These are phyloP conservation scores for grape (Vitis vinifera) DNA, from an alignment of 164 flowering plant genomes.

Conservation along the genomic window DNA sequence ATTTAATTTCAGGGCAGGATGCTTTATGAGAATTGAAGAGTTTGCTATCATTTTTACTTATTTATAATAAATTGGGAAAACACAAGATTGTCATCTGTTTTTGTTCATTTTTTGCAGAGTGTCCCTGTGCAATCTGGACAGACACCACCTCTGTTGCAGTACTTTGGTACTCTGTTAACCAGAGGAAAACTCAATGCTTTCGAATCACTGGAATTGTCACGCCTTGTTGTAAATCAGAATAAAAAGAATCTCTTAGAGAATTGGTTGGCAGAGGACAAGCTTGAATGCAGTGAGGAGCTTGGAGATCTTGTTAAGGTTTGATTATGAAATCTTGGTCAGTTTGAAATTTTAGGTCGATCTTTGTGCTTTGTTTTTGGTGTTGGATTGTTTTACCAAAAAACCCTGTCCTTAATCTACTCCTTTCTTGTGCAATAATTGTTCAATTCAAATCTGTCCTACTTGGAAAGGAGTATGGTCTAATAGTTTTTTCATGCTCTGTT, in stretches of 20 bases:
- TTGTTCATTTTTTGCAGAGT: constrained; percentile 61
- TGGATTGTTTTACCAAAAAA: neutral
- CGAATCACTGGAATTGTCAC: constrained; percentile 96
- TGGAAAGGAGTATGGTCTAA: too few relatives aligned
- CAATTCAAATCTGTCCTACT: too few relatives aligned
- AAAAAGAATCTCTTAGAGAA: constrained; percentile 96
- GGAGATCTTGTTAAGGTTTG: constrained; percentile 98
- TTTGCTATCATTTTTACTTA: too few relatives aligned
- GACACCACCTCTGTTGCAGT: constrained; percentile 95
- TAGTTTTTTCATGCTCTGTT: neutral
- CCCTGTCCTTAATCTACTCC: too few relatives aligned
- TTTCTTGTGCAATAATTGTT: too few relatives aligned
- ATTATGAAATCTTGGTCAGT: neutral
- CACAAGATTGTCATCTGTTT: neutral
- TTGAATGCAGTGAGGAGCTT: constrained; percentile 98
- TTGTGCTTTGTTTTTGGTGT: neutral
- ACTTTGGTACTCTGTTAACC: constrained; percentile 93
- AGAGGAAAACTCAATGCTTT: constrained; percentile 96
- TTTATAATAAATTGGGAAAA: too few relatives aligned
- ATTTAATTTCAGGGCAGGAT: too few relatives aligned
- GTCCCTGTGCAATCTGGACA: constrained; percentile 99
- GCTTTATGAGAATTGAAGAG: too few relatives aligned
- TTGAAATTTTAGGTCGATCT: neutral
- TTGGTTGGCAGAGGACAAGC: constrained; percentile 99
- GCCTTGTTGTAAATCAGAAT: constrained; percentile 97